A percentile compares a stretch with the other conserved stretches of the same genome.
These are phyloP conservation scores for Prunus campanulata DNA, from an alignment of 306 rosid species.

Conservation along the genomic window DNA sequence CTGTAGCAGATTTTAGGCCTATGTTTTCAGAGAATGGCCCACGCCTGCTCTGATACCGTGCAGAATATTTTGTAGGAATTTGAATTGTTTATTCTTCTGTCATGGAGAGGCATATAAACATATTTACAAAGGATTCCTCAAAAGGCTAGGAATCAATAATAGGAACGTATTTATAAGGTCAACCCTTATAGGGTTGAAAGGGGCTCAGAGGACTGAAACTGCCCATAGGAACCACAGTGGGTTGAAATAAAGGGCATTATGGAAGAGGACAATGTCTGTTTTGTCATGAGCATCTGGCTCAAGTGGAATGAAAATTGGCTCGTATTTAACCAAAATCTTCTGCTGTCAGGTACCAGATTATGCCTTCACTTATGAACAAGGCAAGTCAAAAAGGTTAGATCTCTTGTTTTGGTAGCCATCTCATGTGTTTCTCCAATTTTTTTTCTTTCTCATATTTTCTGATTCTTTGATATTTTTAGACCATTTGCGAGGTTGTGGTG, in stretches of 20 bases:
- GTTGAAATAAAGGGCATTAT: background rate
- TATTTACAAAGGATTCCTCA: no score
- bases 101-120: no score
- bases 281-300: background rate
- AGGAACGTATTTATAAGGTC: no score
- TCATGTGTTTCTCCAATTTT: conserved; percentile 1
- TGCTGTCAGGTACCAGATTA: conserved; percentile 73
- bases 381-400: conserved; percentile 76
- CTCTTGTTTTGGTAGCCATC: conserved; percentile 15
- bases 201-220: background rate
- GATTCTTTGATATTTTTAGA: conserved; percentile 28
- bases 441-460: background rate
- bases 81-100: no score
- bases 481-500: conserved; percentile 94
- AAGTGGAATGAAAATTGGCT: background rate
- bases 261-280: background rate
- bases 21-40: no score
- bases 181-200: background rate
- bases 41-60: no score
- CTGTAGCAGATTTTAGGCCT: no score
- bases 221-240: background rate
- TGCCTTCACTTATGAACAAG: conserved; percentile 61
- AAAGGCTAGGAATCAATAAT: no score
- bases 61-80: no score
- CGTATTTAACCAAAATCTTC: background rate